A percentile compares a stretch with the other conserved stretches of the same genome.
phyloP scores from a whole-genome alignment of 495 filamentous ascomycete genomes.

The Mytilinidion resinicola region DNA sequence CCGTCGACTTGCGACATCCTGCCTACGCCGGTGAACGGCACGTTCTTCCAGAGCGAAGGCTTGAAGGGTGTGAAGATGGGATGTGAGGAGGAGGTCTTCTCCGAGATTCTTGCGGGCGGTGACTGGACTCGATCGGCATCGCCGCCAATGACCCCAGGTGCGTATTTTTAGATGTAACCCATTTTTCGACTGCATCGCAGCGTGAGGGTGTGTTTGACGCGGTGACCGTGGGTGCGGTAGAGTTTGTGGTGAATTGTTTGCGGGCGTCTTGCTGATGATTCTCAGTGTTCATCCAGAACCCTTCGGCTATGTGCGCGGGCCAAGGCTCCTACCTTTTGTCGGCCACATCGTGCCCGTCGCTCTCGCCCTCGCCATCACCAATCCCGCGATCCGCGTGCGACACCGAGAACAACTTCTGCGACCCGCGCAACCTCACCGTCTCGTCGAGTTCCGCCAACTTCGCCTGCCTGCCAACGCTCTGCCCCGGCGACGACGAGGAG shows the following conservation, averaged over 20 bases:
- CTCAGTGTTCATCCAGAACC: constrained; percentile 76
- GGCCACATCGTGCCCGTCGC: constrained; percentile 71
- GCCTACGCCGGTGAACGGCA: constrained; percentile 73
- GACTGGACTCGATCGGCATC: constrained; percentile 73
- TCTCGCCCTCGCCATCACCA: constrained; percentile 75
- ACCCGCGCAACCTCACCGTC: constrained; percentile 86
- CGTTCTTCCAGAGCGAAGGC: constrained; percentile 68
- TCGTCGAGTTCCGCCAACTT: constrained; percentile 56
- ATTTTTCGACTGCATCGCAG: background rate
- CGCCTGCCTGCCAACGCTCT: constrained; percentile 61
- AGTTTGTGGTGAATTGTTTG: constrained; percentile 4
- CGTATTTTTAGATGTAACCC: constrained; percentile 37
- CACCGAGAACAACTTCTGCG: constrained; percentile 78
- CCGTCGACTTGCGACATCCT: constrained; percentile 69
- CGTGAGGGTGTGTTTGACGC: background rate
- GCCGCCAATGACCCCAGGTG: constrained; percentile 91
- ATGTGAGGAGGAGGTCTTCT: constrained; percentile 66
- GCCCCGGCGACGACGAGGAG: constrained; percentile 69
- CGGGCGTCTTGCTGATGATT: constrained; percentile 2
- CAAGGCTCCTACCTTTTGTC: constrained; percentile 68
- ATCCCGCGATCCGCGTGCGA: constrained; percentile 66
- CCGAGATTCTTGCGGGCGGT: constrained; percentile 67
- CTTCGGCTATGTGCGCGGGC: constrained; percentile 42
- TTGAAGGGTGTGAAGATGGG: constrained; percentile 77
- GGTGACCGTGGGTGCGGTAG: background rate